Base-by-base conservation (phyloP, 2,329 filamentous ascomycete genomes). In the Neocucurbitaria cava region DNA sequence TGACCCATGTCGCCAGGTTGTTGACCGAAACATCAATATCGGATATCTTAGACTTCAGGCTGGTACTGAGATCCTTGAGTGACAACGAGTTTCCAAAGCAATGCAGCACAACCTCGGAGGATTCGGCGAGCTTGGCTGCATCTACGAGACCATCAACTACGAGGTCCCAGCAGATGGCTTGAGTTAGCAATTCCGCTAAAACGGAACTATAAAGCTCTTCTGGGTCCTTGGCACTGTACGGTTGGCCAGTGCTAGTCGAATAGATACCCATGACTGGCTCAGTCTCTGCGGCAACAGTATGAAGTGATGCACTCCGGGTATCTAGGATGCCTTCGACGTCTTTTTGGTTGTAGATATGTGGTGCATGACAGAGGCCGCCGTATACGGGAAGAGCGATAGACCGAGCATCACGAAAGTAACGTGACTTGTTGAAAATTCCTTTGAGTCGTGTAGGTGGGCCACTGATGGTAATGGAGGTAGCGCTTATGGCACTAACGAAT, bases 221-320 rank as follows among this genome's bases (percentile, higher is more conserved):
- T 52, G 59, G 42, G 64, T 64, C 20, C 38, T 70, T 30, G 54
- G 60, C 46, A 45, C n/a, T 30, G 17, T 62, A 59, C 8, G 53
- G 36, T 9, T 42, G 38, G 2, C 82, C 83, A 11, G 78, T 79
- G 13, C 78, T 77, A 56, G 81, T 82, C 4, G 83, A 85, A 73
- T 85, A 81, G 67, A 73, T 13, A 68, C 63, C 33, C 38, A 55
- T 4, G 72, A 74, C 3, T 61, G 73, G 54, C 57, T 69, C 10
- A 8, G 68, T 41, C 23, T 23, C 52, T 45, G 62, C 17, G 7
- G 23, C 26, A 15, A 39, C 18, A 10, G 36, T 21, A 10, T 23
- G 18, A 13, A 21, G 18, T 23, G 36, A 39, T 3, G 36, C 20
- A 11, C 15, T 4, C n/a, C 17, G 2, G 10, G 5, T 10, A 23